Conservation (phyloP, 2,329 filamentous ascomycete species). For the Hymenoscyphus fructigenus region DNA sequence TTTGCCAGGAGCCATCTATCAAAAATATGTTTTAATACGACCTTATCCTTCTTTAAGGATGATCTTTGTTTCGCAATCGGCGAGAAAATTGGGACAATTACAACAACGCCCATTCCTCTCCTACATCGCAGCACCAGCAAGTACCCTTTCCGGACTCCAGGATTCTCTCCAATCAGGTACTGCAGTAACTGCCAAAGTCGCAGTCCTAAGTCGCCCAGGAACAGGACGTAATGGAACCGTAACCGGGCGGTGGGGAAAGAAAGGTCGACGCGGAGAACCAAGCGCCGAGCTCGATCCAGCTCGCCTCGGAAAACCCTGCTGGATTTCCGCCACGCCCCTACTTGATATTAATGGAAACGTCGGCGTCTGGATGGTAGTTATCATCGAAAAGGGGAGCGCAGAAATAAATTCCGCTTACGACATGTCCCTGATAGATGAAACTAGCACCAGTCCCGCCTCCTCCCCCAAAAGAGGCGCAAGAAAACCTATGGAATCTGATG, state of each 20-base stretch:
- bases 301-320: slow-evolving; percentile 5
- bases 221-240: slow-evolving; percentile 7
- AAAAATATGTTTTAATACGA: slow-evolving; percentile 19
- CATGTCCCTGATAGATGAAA: neutral
- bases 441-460: neutral
- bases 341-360: slow-evolving; percentile 11
- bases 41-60: slow-evolving; percentile 19
- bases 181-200: slow-evolving; percentile 19
- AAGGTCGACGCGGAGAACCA: slow-evolving; percentile 5
- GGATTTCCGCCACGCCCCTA: slow-evolving; percentile 20
- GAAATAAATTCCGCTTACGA: neutral
- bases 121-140: slow-evolving; percentile 14
- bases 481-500: neutral
- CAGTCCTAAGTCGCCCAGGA: slow-evolving; percentile 10
- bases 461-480: neutral
- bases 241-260: slow-evolving; percentile 13
- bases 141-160: slow-evolving; percentile 12
- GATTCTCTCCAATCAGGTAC: slow-evolving; percentile 15
- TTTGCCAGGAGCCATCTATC: slow-evolving; percentile 19
- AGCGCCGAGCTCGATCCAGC: slow-evolving; percentile 4
- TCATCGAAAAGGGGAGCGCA: slow-evolving; percentile 13
- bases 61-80: slow-evolving; percentile 18
- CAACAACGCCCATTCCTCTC: slow-evolving; percentile 17
- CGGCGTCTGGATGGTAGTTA: slow-evolving; percentile 22
- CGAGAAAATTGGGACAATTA: slow-evolving; percentile 14